Conservation (phyloP, 495 filamentous ascomycete genomes). For the Annulohypoxylon maeteangense region DNA sequence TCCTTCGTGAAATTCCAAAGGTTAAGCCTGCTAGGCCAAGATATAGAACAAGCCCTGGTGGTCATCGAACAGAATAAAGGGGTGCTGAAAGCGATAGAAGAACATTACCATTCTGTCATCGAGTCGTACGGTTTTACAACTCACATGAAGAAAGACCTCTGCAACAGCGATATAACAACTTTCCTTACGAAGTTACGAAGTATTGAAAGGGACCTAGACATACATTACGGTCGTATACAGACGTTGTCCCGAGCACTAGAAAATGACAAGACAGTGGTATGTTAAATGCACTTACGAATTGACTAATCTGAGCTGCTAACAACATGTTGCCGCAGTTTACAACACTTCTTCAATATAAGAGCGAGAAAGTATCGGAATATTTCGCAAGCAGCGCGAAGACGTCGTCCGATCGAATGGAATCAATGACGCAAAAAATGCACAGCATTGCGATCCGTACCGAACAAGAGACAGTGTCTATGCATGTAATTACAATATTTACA, state of each 20-base stretch:
- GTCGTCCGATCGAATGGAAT: constrained; percentile 48
- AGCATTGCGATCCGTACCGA: constrained; percentile 47
- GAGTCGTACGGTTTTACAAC: constrained; percentile 36
- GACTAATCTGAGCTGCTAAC: constrained; percentile 5
- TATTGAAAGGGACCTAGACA: constrained; percentile 45
- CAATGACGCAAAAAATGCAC: constrained; percentile 46
- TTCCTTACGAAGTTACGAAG: constrained; percentile 39
- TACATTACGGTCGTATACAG: constrained; percentile 43
- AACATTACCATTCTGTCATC: constrained; percentile 32
- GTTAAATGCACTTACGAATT: neutral
- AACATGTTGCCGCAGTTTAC: constrained; percentile 36
- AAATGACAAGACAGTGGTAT: constrained; percentile 46
- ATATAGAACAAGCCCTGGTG: constrained; percentile 50
- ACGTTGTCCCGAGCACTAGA: constrained; percentile 42
- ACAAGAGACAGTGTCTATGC: constrained; percentile 52
- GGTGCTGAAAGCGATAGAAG: constrained; percentile 50
- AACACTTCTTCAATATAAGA: constrained; percentile 46
- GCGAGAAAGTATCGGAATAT: constrained; percentile 45
- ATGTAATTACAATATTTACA: constrained; percentile 56
- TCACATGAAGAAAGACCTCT: constrained; percentile 14
- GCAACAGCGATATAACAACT: constrained; percentile 19
- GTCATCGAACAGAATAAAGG: constrained; percentile 52
- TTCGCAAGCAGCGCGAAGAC: constrained; percentile 45
- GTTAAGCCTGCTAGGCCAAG: constrained; percentile 54
- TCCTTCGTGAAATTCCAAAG: constrained; percentile 53